Evolutionary conservation across 75 land plant species (phyloP), one percentile per base, ranked within the genome.

Genomic region (Ceratopteris richardii): DNA sequence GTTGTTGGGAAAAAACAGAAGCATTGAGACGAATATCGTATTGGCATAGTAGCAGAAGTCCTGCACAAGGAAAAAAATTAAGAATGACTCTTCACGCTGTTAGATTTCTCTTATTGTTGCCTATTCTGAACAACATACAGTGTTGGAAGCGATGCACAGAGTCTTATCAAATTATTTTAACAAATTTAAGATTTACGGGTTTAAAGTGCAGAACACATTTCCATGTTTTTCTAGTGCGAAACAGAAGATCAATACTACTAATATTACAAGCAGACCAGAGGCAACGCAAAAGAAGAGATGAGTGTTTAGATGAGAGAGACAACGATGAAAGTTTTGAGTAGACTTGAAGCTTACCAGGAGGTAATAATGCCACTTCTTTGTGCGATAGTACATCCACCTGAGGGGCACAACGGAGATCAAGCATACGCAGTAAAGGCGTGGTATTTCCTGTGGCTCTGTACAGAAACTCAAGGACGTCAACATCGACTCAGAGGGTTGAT

Each of bases 1-100:
- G 67, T 85, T 82, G 29, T 25, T 81, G 58, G 95, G 98, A 66
- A 63, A 85, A 9, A 77, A 63, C 25, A 93, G 77, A 21, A 93
- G 78, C 73, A 77, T 81, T 26, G 80, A 73, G 44, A 93, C 31
- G 67, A 88, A 85, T 13, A 93, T 82, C 26, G 77, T 80, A 63
- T 93, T 93, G 52, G 98, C 98, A 74, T 88, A 93, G 73, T 93
- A 93, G 76, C 98, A 93, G 57, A 93, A 93, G 58, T 93, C 98
- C 98, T 93, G 87, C 50, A 46, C 5, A 46, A 33, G 9, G 37
- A 9, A 33, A 33, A 33, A 9, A 33, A 4, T 9, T 9, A 33
- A 9, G 9, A 33, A 33, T 4, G 37, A 33, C 3, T 33, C 37
- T 33, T 33, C 37, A 33, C 3, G 9, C 37, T 33, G 3, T 3